These are phyloP conservation scores for Ceratocystis alfenasii DNA, from an alignment of 2,329 filamentous ascomycete genomes.

Conservation along the genomic window DNA sequence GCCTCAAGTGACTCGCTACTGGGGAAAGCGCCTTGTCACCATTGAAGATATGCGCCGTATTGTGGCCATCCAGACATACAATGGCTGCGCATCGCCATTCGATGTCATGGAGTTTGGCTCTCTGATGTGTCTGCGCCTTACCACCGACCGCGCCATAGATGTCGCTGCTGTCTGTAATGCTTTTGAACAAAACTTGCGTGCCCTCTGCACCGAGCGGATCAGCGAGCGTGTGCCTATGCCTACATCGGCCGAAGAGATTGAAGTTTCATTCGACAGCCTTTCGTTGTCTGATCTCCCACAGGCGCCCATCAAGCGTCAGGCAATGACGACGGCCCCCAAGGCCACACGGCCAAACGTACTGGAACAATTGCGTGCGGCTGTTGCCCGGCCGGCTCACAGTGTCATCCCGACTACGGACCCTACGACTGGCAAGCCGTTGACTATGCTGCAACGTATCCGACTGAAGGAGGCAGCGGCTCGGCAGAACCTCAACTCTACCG, in stretches of 20 bases:
- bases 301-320: constrained; percentile 30
- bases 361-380: constrained; percentile 23
- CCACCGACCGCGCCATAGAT: constrained; percentile 32
- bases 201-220: constrained; percentile 33
- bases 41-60: constrained; percentile 54
- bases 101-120: constrained; percentile 42
- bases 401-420: constrained; percentile 30
- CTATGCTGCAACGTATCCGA: constrained; percentile 63
- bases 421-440: constrained; percentile 43
- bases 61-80: constrained; percentile 45
- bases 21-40: constrained; percentile 58
- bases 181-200: constrained; percentile 42
- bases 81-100: constrained; percentile 30
- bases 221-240: constrained; percentile 23
- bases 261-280: constrained; percentile 39
- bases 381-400: constrained; percentile 26
- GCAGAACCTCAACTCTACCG: constrained; percentile 43
- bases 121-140: constrained; percentile 39
- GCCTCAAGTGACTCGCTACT: constrained; percentile 52
- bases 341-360: constrained; percentile 41
- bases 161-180: constrained; percentile 42
- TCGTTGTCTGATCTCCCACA: constrained; percentile 41
- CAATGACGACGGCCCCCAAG: constrained; percentile 21
- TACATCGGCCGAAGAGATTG: constrained; percentile 23
- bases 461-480: constrained; percentile 52